Evolutionary conservation across 257 asterid genomes (phyloP), one percentile per base, ranked within the genome.

Genomic region (Solanum ahanhuiri): DNA sequence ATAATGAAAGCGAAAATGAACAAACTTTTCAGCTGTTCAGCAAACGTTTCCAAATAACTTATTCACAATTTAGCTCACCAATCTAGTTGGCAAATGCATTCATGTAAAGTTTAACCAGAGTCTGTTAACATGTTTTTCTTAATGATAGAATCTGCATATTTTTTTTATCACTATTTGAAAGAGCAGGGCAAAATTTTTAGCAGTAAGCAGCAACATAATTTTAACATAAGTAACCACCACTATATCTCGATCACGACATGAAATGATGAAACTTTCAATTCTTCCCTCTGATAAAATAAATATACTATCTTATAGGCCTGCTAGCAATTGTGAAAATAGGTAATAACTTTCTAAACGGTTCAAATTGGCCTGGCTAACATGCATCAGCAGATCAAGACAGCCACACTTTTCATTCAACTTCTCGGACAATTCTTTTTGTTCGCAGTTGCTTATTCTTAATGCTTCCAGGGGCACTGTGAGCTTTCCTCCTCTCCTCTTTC

Each of bases 391-490:
- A 43, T 23, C 73, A 43, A 63, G 75, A 51, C 39, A 69, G 35
- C 37, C 73, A 88, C 33, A 9, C 30, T 81, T 48, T 2, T 95
- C 93, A 96, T 86, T 95, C 97, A 9, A 95, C 85, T 90, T 95
- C 96, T 91, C 91, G 84, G 84, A 95, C 86, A 88, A 96, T 94
- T 92, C 95, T 94, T 79, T 84, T 89, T 87, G 88, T 90, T 5
- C 99, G 98, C 54, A 96, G 45, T 39, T 95, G 37, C 84, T 82
- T 83, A 34, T 58, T 91, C 3, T 92, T 92, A 79, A 91, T 94
- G 86, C 97, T 94, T 83, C 99, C 98, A 0, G 98, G 98, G 11
- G 98, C 92, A 88, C 99, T 96, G 87, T 96, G 99, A 85, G 98
- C 97, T 89, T 95, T 91, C 90, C 95, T 92, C 91, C 93, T 95